Percentiles rank a stretch among this genome's conserved stretches.
Conservation (phyloP, 352 stramenopile species). For the Phytophthora sojae region DNA sequence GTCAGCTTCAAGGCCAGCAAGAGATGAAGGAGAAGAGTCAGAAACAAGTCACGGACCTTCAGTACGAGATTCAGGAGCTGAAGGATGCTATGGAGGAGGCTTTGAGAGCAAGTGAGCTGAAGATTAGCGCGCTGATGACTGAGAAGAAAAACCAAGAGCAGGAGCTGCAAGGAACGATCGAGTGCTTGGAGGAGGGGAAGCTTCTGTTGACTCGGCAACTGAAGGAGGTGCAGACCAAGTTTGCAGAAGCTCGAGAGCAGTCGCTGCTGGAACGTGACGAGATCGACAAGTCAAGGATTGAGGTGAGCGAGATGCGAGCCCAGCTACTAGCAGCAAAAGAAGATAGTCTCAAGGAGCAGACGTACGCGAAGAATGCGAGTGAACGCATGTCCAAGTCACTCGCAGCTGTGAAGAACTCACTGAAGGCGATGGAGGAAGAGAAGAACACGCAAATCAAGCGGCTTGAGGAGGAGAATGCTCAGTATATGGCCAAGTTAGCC, state of each 20-base stretch:
- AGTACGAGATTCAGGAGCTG: slow-evolving; percentile 54
- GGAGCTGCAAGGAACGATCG: slow-evolving; percentile 44
- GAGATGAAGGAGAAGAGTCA: slow-evolving; percentile 57
- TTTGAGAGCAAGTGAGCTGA: slow-evolving; percentile 48
- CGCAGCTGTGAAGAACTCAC: slow-evolving; percentile 59
- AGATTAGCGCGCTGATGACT: slow-evolving; percentile 39
- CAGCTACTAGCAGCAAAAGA: slow-evolving; percentile 57
- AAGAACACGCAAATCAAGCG: slow-evolving; percentile 62
- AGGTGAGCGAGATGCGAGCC: slow-evolving; percentile 53
- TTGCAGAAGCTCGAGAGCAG: slow-evolving; percentile 62
- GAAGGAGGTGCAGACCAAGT: slow-evolving; percentile 70
- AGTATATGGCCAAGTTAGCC: slow-evolving; percentile 66
- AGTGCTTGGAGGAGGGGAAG: slow-evolving; percentile 65
- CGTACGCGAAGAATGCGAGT: slow-evolving; percentile 54
- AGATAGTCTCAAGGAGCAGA: slow-evolving; percentile 64
- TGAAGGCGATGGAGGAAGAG: slow-evolving; percentile 72
- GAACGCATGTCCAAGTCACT: slow-evolving; percentile 72
- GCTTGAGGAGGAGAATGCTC: slow-evolving; percentile 54
- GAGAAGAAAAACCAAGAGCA: slow-evolving; percentile 50
- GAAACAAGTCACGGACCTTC: slow-evolving; percentile 44
- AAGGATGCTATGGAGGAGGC: slow-evolving; percentile 48
- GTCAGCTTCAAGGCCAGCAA: slow-evolving; percentile 66
- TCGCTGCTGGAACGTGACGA: slow-evolving; percentile 69
- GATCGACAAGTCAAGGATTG: slow-evolving; percentile 60
- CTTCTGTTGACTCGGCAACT: slow-evolving; percentile 56